Base-by-base conservation (phyloP, 108 stramenopile genomes). In the Mediolabrus comicus region DNA sequence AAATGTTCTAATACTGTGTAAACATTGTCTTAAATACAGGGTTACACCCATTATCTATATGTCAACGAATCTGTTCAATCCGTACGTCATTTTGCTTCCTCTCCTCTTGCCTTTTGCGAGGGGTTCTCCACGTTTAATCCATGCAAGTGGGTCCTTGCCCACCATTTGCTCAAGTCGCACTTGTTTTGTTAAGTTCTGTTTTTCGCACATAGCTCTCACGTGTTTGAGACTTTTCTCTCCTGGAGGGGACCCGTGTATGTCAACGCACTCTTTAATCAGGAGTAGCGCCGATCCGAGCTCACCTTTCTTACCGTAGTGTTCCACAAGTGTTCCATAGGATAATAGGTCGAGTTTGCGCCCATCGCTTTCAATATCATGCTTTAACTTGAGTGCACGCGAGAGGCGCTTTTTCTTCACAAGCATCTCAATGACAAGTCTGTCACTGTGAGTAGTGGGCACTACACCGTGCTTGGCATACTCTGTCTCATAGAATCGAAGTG, bases 401-500 rank as follows among this genome's bases (percentile, higher is more conserved):
- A 91, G 69, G 11, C 89, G 76, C 24, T 86, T 86, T 35, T 91
- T 82, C 34, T 81, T 75, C 7, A 95, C 59, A 32, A 95, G 73
- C 94, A 95, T 95, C 43, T 92, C 87, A 7, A 95, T 16, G 31
- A 92, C 64, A 41, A 91, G 55, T 17, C 94, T 82, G 65, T 92
- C 91, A 49, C 91, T 95, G 75, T 87, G 86, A 28, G 85, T 72
- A 0, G 84, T 90, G 38, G 89, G 94, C 26, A 68, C 87, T 52
- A 86, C 2, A 0, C 78, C 71, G 46, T 82, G 62, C 30, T 77
- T 79, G 35, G 53, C 32, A 43, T 83, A 95, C 36, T 89, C 79
- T 2, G 76, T 72, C 16, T 83, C 73, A 58, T 92, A 81, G 53
- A 85, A 89, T 35, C 74, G 59, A 12, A 87, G 17, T 4, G 91